These are phyloP conservation scores for Chytriomyces sp. DNA, from an alignment of 192 early-diverging fungal species.

Conservation along the genomic window DNA sequence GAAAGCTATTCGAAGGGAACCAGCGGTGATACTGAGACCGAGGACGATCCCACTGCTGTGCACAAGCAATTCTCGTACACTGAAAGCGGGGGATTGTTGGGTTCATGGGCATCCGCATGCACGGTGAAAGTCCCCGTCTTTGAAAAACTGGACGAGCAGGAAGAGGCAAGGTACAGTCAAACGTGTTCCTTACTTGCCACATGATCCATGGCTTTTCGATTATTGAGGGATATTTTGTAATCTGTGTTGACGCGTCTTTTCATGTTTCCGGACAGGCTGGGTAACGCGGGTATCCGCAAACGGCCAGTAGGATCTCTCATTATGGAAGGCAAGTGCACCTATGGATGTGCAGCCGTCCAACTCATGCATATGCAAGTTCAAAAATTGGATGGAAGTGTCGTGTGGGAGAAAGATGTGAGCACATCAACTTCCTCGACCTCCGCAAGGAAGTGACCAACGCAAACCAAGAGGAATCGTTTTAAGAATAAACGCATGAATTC, in stretches of 20 bases:
- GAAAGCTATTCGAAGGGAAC: slow-evolving; percentile 2
- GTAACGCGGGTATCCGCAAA: slow-evolving; percentile 50
- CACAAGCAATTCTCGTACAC: slow-evolving; percentile 35
- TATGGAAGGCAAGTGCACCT: slow-evolving; percentile 47
- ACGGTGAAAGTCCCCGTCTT: slow-evolving; percentile 48
- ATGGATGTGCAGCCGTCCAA: slow-evolving; percentile 54
- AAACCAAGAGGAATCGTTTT: not conserved
- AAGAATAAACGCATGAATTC: not conserved
- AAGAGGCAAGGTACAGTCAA: slow-evolving; percentile 40
- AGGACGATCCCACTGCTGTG: not conserved
- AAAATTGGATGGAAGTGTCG: slow-evolving; percentile 41
- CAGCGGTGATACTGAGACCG: not conserved
- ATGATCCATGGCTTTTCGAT: too few relatives aligned
- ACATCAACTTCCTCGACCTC: not conserved
- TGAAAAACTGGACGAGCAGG: slow-evolving; percentile 43
- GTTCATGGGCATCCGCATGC: slow-evolving; percentile 31
- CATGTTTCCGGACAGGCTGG: slow-evolving; percentile 21
- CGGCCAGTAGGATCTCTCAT: slow-evolving; percentile 44
- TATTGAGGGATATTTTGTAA: too few relatives aligned
- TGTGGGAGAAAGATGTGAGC: slow-evolving; percentile 49
- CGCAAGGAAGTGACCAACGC: not conserved
- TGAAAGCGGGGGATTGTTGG: slow-evolving; percentile 36
- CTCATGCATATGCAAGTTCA: slow-evolving; percentile 41
- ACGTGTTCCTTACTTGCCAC: too few relatives aligned
- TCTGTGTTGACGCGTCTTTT: too few relatives aligned